A percentile compares a stretch with the other conserved stretches of the same genome.
phyloP scores from a whole-genome alignment of 371 early-diverging fungal genomes.

The Mortierella sp. region DNA sequence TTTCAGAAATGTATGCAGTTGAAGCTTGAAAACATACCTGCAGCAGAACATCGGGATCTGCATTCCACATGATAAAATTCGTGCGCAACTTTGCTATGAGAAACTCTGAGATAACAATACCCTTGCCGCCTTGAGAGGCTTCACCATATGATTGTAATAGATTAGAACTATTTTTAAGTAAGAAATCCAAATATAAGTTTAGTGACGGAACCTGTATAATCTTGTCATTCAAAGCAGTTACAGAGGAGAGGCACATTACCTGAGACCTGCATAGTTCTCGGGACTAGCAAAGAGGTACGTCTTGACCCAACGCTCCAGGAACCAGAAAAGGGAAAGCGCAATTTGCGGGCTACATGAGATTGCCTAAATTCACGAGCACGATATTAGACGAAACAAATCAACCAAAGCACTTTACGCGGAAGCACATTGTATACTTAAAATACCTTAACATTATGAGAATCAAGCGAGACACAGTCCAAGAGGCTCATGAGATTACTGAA shows the following conservation, averaged over 20 bases:
- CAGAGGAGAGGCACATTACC: constrained; percentile 52
- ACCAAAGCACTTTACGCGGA: background rate
- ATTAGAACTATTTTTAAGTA: constrained; percentile 57
- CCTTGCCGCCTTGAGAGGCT: constrained; percentile 72
- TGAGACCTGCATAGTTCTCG: constrained; percentile 70
- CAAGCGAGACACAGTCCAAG: constrained; percentile 61
- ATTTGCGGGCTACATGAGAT: constrained; percentile 80
- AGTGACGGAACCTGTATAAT: background rate
- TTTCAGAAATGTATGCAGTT: background rate
- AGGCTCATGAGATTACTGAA: constrained; percentile 67
- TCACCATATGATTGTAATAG: constrained; percentile 70
- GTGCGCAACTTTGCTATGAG: constrained; percentile 69
- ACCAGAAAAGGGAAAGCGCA: constrained; percentile 81
- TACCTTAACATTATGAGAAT: constrained; percentile 64
- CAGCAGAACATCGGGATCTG: constrained; percentile 76
- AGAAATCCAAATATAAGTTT: background rate
- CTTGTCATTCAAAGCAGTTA: background rate
- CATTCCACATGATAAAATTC: constrained; percentile 79
- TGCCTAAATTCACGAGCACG: constrained; percentile 51
- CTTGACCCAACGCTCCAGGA: constrained; percentile 80
- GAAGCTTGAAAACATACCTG: constrained; percentile 56
- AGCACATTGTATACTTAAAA: background rate
- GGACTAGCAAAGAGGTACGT: constrained; percentile 77
- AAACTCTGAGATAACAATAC: constrained; percentile 69
- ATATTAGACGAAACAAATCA: background rate